Base-by-base conservation (phyloP, 495 filamentous ascomycete species). In the Hypoxylon fragiforme region DNA sequence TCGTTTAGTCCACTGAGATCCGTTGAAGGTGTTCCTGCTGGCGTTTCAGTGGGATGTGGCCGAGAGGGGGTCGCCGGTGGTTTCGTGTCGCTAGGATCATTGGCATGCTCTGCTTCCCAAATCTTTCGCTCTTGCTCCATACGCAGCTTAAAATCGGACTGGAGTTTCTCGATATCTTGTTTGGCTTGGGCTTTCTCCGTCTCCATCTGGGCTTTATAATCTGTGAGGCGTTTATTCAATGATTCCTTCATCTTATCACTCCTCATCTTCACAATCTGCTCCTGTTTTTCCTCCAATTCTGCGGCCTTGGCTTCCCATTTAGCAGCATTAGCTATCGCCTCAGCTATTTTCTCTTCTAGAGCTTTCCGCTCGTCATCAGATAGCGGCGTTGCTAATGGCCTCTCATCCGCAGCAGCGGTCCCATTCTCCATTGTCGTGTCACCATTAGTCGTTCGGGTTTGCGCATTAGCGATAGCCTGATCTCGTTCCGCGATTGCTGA, bases 211-310 rank as follows among this genome's bases (percentile, higher is more conserved):
- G 70, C 50, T 28, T 73, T 66, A 21, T 81, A 74, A 50, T 92
- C 87, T 3, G 69, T 74, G 4, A 95, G 73, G 63, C 86, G 89
- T 60, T 79, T 84, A 48, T 84, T 87, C 51, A 89, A 81, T 8
- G 78, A 70, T 14, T 78, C 78, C 67, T 89, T 92, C 79, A 94
- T 82, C 63, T 80, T 83, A 6, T 91, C 85, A 1, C 85, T 80
- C 22, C 88, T 80, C 47, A 78, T 74, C 57, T 87, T 85, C 43
- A 87, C 66, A 47, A 81, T 85, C 36, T 45, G 63, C 35, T 81
- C 75, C 3, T 76, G 65, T 4, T 75, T 71, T 0, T 84, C 78
- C 46, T 86, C 82, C 12, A 80, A 58, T 20, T 78, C 73, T 48
- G 71, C 69, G 14, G 74, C 73, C 50, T 82, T 79, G 36, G 76